Evolutionary conservation across 176 grass and related monocot genomes (phyloP).

Genomic region (Thalia dealbata): DNA sequence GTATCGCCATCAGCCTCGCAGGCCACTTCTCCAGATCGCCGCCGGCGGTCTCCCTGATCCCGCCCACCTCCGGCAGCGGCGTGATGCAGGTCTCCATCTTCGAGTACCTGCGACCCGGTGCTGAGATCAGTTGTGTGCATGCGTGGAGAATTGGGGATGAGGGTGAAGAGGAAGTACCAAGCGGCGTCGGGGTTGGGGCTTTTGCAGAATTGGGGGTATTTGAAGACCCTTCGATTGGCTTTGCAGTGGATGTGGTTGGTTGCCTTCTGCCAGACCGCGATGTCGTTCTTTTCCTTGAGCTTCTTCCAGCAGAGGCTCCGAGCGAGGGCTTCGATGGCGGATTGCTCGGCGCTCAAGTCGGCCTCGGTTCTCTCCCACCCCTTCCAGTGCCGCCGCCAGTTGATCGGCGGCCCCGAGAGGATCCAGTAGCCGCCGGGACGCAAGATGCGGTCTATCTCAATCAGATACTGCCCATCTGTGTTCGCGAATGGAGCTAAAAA

Average conservation of each 20-base stretch:
- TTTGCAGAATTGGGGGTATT: conserved; percentile 21
- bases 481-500: background rate
- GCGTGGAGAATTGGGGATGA: no score
- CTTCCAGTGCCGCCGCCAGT: conserved; percentile 34
- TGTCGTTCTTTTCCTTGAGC: conserved; percentile 34
- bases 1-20: conserved; percentile 27
- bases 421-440: conserved; percentile 52
- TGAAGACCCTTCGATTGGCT: conserved; percentile 3
- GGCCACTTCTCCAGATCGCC: conserved; percentile 34
- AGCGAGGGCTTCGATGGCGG: conserved; percentile 25
- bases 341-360: conserved; percentile 39
- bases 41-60: conserved; percentile 14
- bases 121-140: no score
- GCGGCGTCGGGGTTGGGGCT: conserved; percentile 23
- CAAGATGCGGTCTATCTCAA: conserved; percentile 45
- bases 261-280: conserved; percentile 46
- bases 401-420: conserved; percentile 34
- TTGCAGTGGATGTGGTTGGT: conserved; percentile 31
- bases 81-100: conserved; percentile 38
- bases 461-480: conserved; percentile 41
- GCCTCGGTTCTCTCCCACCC: conserved; percentile 41
- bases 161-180: conserved; percentile 15
- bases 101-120: conserved; percentile 20
- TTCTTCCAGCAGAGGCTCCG: conserved; percentile 50
- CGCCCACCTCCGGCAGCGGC: conserved; percentile 27